phyloP scores from a whole-genome alignment of 1,284 basidiomycete species.

The Neotropicomus parvogracilis region DNA sequence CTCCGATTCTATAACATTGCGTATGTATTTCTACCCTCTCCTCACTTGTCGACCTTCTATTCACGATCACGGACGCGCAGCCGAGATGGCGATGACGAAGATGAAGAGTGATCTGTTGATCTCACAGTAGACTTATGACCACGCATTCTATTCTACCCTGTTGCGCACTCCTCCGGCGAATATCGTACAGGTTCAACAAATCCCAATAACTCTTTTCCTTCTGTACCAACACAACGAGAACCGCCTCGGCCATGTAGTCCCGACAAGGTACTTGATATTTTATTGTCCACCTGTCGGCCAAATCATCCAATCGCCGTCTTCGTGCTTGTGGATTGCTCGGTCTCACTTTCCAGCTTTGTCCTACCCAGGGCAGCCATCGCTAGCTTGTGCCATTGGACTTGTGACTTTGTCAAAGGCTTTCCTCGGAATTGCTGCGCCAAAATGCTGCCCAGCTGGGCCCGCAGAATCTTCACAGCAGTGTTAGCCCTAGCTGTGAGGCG shows the following conservation, averaged over 20 bases:
- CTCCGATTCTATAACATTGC: constrained; percentile 94
- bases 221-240: background rate
- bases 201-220: background rate
- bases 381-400: constrained; percentile 69
- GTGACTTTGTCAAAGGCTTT: constrained; percentile 55
- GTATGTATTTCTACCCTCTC: constrained; percentile 45
- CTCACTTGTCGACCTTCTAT: background rate
- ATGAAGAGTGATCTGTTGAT: constrained; percentile 48
- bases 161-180: background rate
- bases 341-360: constrained; percentile 33
- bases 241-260: background rate
- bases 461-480: constrained; percentile 79
- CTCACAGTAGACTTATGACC: background rate
- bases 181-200: constrained; percentile 6
- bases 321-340: constrained; percentile 9
- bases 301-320: constrained; percentile 20
- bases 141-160: constrained; percentile 7
- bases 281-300: background rate
- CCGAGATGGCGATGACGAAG: constrained; percentile 49
- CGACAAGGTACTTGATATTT: background rate
- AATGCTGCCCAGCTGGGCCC: constrained; percentile 60
- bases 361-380: constrained; percentile 61
- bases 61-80: constrained; percentile 18
- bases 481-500: constrained; percentile 67
- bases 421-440: constrained; percentile 67